Evolutionary conservation across 345 rosid genomes (phyloP).

Genomic region (Linum tenue): DNA sequence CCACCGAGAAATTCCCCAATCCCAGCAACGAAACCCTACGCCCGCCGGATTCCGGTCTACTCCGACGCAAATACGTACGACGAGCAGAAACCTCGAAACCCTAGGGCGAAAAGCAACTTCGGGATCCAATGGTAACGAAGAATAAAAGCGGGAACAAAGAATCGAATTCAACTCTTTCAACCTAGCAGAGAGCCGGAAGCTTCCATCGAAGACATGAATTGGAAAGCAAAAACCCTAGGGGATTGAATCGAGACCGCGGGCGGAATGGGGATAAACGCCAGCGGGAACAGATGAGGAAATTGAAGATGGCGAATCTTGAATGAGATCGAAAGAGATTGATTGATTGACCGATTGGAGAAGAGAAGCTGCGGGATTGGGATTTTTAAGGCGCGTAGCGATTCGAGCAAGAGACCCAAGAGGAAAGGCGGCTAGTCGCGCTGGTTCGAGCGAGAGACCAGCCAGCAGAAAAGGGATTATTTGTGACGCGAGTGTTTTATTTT

Average conservation of each 20-base stretch:
- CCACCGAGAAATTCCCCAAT: background rate
- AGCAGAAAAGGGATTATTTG: too few relatives aligned
- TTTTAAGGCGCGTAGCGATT: background rate
- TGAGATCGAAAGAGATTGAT: background rate
- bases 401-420: background rate
- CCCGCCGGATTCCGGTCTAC: background rate
- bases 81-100: background rate
- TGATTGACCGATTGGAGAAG: background rate
- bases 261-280: background rate
- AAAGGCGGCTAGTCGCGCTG: background rate
- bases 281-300: background rate
- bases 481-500: too few relatives aligned
- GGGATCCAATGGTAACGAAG: background rate
- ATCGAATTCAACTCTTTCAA: background rate
- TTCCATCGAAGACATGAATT: too few relatives aligned
- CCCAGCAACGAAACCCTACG: background rate
- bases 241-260: background rate
- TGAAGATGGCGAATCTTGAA: background rate
- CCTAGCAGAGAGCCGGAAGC: too few relatives aligned
- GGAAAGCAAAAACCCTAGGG: background rate
- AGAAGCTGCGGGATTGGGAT: background rate
- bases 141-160: background rate
- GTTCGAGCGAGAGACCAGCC: too few relatives aligned
- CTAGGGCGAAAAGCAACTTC: background rate
- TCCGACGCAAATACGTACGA: background rate